Evolutionary conservation across 2,329 filamentous ascomycete species (phyloP).

Genomic region (Aureobasidium sp.): DNA sequence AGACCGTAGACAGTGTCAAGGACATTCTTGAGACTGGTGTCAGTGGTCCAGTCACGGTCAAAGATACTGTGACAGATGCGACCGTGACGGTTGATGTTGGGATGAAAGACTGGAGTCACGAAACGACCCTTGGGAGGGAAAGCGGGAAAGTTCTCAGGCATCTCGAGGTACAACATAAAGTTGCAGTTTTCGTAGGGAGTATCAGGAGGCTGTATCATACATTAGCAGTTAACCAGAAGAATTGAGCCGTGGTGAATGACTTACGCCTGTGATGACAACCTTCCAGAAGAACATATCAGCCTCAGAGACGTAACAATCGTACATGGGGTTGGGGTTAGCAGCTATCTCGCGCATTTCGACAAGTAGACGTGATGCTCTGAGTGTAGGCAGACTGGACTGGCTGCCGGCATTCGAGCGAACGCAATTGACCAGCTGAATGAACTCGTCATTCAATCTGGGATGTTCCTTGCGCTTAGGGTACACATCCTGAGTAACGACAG

Average conservation of each 20-base stretch:
- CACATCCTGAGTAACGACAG: constrained; percentile 23
- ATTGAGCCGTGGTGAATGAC: background rate
- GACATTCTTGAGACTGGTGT: constrained; percentile 26
- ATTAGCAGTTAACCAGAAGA: too few species aligned
- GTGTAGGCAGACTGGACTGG: background rate
- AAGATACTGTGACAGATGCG: constrained; percentile 31
- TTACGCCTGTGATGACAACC: constrained; percentile 29
- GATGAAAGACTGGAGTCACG: constrained; percentile 31
- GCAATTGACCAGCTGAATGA: constrained; percentile 22
- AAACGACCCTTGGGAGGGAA: constrained; percentile 30
- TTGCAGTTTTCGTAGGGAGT: constrained; percentile 27
- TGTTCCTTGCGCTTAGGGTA: constrained; percentile 29
- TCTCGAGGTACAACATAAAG: constrained; percentile 32
- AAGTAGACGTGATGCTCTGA: constrained; percentile 24
- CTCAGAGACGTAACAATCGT: constrained; percentile 34
- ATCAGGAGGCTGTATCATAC: constrained; percentile 17
- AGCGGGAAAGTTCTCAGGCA: constrained; percentile 29
- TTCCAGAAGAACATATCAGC: constrained; percentile 35
- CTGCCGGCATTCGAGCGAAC: background rate
- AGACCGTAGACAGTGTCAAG: constrained; percentile 30
- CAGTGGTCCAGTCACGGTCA: constrained; percentile 30
- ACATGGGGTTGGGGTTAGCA: constrained; percentile 24
- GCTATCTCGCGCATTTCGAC: constrained; percentile 30
- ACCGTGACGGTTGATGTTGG: constrained; percentile 32
- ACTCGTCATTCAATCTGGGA: constrained; percentile 25